These are phyloP conservation scores for Protomyces gravidus DNA, from an alignment of 1,139 yeast genomes.

Conservation along the genomic window DNA sequence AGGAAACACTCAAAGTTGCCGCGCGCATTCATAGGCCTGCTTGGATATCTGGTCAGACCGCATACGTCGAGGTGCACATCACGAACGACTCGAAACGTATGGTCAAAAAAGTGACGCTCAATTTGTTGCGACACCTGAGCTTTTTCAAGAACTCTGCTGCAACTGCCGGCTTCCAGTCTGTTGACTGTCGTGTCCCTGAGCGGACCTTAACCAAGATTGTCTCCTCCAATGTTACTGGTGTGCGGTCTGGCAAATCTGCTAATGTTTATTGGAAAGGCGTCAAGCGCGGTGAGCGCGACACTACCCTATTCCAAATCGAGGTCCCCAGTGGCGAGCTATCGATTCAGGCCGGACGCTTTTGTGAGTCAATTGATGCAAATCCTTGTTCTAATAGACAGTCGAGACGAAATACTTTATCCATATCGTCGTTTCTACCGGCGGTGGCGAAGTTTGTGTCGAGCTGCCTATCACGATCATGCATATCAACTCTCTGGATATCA, in stretches of 20 bases:
- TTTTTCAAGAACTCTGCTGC: slow-evolving; percentile 28
- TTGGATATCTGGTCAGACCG: slow-evolving; percentile 30
- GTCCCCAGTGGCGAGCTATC: slow-evolving; percentile 29
- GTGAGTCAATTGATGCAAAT: background rate
- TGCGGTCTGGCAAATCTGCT: slow-evolving; percentile 10
- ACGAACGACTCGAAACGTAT: slow-evolving; percentile 27
- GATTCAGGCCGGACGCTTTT: slow-evolving; percentile 28
- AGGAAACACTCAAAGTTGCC: slow-evolving; percentile 27
- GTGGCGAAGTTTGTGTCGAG: slow-evolving; percentile 15
- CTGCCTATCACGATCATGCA: slow-evolving; percentile 20
- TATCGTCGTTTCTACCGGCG: slow-evolving; percentile 1
- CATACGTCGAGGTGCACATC: slow-evolving; percentile 28
- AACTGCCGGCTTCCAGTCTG: slow-evolving; percentile 26
- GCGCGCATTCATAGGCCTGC: slow-evolving; percentile 28
- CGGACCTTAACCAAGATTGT: slow-evolving; percentile 18
- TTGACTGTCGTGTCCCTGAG: slow-evolving; percentile 27
- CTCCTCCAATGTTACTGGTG: slow-evolving; percentile 13
- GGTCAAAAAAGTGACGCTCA: slow-evolving; percentile 9
- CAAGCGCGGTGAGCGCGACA: slow-evolving; percentile 18
- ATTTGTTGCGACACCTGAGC: slow-evolving; percentile 25
- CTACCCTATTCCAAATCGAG: slow-evolving; percentile 15
- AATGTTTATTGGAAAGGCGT: slow-evolving; percentile 28
- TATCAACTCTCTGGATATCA: slow-evolving; percentile 21
- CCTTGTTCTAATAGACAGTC: background rate
- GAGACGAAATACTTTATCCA: slow-evolving; percentile 11